phyloP scores from a whole-genome alignment of 192 early-diverging fungal genomes.

The Backusella circina region DNA sequence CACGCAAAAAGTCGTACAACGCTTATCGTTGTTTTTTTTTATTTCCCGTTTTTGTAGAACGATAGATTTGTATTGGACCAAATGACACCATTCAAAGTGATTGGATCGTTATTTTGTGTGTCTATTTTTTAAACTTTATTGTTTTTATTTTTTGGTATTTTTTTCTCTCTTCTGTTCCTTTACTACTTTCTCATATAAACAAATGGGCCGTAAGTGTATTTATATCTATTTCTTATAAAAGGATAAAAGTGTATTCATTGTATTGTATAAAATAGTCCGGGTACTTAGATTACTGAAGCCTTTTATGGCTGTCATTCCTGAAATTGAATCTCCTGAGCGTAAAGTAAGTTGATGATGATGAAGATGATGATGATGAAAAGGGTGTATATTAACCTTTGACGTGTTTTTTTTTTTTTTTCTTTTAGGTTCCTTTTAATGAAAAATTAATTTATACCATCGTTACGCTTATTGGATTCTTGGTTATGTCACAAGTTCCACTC shows the following conservation, averaged over 20 bases:
- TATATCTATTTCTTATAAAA: background rate
- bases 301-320: slow-evolving; percentile 96
- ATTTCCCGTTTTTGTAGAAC: background rate
- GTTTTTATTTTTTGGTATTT: background rate
- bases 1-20: background rate
- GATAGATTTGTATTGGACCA: background rate
- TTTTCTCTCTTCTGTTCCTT: background rate
- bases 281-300: slow-evolving; percentile 94
- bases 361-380: background rate
- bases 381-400: background rate
- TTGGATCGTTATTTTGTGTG: background rate
- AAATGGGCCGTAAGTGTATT: background rate
- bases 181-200: background rate
- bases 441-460: slow-evolving; percentile 99
- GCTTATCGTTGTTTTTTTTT: background rate
- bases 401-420: background rate
- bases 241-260: background rate
- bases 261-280: slow-evolving; percentile 61
- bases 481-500: slow-evolving; percentile 98
- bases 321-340: slow-evolving; percentile 93
- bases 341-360: slow-evolving; percentile 60
- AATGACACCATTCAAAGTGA: background rate
- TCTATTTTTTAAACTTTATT: background rate
- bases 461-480: slow-evolving; percentile 97
- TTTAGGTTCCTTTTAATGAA: slow-evolving; percentile 91